Conservation (phyloP, 345 rosid species). For the Cochlearia excelsa region DNA sequence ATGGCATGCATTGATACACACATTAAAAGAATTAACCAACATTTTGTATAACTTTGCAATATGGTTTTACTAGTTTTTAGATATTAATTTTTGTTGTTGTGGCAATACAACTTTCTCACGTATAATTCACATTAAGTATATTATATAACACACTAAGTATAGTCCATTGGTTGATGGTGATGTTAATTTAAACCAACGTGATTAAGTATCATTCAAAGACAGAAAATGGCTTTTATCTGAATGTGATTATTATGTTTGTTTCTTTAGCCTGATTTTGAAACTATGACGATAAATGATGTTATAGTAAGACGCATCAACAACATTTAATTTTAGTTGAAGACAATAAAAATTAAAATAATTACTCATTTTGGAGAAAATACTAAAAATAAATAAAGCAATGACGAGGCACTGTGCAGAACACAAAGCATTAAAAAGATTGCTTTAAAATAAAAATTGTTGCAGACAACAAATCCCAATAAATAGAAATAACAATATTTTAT, state of each 20-base stretch:
- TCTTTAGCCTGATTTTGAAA: conserved; percentile 1
- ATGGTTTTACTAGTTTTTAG: too few species aligned
- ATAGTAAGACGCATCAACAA: conserved; percentile 9
- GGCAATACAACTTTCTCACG: neutral
- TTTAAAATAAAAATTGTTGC: conserved; percentile 38
- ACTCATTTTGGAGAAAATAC: neutral
- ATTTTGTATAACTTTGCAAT: too few species aligned
- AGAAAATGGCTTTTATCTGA: neutral
- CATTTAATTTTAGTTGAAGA: conserved; percentile 29
- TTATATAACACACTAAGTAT: neutral
- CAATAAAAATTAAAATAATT: neutral
- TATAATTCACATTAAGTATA: neutral
- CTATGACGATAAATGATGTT: neutral
- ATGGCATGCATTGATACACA: too few species aligned
- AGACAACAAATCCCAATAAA: conserved; percentile 34
- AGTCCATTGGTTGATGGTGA: conserved; percentile 14
- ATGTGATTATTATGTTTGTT: conserved; percentile 9
- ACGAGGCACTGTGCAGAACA: conserved; percentile 28
- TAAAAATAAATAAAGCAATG: conserved; percentile 21
- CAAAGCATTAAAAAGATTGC: conserved; percentile 36
- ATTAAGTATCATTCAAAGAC: neutral
- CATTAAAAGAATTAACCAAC: too few species aligned
- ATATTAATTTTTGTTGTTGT: neutral
- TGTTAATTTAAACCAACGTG: conserved; percentile 5
- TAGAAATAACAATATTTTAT: neutral